Evolutionary conservation across 768 basidiomycete species (phyloP).

Genomic region (Russula griseocarnosa): DNA sequence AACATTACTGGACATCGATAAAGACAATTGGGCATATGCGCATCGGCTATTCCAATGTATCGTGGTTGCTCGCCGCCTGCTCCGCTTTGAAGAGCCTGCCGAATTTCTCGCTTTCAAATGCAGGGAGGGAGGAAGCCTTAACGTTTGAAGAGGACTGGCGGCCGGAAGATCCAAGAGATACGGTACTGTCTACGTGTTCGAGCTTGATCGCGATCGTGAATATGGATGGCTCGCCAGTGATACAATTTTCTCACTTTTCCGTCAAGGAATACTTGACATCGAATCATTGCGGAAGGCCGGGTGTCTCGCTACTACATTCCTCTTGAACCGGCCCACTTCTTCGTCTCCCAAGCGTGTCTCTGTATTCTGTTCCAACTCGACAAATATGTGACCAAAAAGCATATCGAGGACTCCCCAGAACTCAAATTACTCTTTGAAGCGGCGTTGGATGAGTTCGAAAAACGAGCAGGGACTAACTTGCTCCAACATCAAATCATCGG

Average conservation of each 20-base stretch:
- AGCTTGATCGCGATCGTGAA: neutral
- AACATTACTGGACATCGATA: neutral
- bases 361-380: neutral
- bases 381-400: neutral
- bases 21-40: neutral
- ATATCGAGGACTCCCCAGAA: neutral
- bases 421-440: neutral
- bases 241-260: conserved; percentile 9
- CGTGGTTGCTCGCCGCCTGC: neutral
- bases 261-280: conserved; percentile 6
- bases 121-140: neutral
- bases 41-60: neutral
- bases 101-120: conserved; percentile 3
- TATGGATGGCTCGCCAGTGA: neutral
- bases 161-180: neutral
- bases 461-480: neutral
- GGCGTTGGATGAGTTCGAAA: neutral
- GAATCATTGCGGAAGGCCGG: neutral
- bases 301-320: neutral
- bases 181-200: conserved; percentile 1
- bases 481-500: neutral
- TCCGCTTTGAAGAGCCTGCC: neutral
- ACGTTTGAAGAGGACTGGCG: neutral
- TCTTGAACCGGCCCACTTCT: neutral
- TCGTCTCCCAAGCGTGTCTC: neutral